A percentile compares a stretch with the other conserved stretches of the same genome.
Conservation (phyloP, 352 stramenopile species). For the Globisporangium yorkense region DNA sequence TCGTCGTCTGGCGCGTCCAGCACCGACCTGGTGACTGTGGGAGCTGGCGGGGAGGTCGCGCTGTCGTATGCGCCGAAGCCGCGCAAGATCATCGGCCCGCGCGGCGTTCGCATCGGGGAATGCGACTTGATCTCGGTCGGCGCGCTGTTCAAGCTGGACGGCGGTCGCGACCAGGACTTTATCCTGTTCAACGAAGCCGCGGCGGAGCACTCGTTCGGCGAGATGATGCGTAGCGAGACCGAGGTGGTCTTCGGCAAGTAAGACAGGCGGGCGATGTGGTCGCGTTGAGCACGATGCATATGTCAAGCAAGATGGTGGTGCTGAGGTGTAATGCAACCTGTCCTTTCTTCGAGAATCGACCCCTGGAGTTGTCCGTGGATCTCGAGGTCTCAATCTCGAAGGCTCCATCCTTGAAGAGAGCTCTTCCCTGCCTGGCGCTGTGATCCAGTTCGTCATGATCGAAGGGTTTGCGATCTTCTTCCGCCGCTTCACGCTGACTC, state of each 20-base stretch:
- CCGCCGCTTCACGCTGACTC: not conserved
- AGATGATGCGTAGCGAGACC: conserved; percentile 76
- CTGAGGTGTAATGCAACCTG: not conserved
- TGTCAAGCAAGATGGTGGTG: not conserved
- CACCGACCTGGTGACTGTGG: not conserved
- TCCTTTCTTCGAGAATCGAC: no score
- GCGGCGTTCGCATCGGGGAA: conserved; percentile 15
- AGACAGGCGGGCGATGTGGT: no score
- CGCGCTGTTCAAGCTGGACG: conserved; percentile 73
- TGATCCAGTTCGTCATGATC: no score
- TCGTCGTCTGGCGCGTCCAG: conserved; percentile 4
- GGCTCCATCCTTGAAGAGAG: no score
- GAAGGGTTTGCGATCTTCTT: not conserved
- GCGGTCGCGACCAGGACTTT: conserved; percentile 73
- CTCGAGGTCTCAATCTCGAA: no score
- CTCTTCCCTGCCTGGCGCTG: no score
- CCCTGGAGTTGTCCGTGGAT: no score
- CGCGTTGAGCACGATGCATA: not conserved
- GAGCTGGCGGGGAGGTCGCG: not conserved
- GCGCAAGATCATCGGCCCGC: conserved; percentile 16
- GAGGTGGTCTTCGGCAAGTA: conserved; percentile 27
- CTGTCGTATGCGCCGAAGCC: conserved; percentile 4
- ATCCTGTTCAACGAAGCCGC: conserved; percentile 79
- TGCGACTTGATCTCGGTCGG: conserved; percentile 62
- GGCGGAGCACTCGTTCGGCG: conserved; percentile 59